A percentile compares a stretch with the other conserved stretches of the same genome.
Conservation (phyloP, 805 yeast genomes). For the Danielia oregonensis region DNA sequence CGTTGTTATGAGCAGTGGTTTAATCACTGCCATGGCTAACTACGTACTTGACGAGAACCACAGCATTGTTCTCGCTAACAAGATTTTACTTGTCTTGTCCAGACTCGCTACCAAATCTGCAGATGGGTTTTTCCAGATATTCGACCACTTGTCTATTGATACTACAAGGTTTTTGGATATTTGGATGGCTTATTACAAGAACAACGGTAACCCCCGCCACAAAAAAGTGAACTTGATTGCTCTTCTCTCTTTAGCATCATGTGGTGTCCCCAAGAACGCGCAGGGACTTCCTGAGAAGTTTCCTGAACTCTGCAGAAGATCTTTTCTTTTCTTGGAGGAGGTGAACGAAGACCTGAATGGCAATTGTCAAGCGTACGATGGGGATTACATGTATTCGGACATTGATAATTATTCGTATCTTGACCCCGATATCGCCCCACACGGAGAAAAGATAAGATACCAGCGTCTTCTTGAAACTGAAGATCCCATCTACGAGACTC, state of each 20-base stretch:
- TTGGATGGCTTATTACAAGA: conserved; percentile 42
- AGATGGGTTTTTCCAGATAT: conserved; percentile 29
- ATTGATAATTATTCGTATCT: conserved; percentile 39
- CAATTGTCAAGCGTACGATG: conserved; percentile 32
- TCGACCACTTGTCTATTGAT: conserved; percentile 28
- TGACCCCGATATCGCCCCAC: conserved; percentile 39
- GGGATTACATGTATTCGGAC: conserved; percentile 37
- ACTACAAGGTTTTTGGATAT: conserved; percentile 19
- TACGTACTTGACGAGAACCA: conserved; percentile 42
- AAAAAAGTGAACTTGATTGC: conserved; percentile 69
- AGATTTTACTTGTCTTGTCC: conserved; percentile 33
- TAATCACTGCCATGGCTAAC: conserved; percentile 39
- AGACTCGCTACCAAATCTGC: conserved; percentile 35
- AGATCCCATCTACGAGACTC: conserved; percentile 41
- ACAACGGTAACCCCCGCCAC: conserved; percentile 70
- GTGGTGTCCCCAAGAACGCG: conserved; percentile 23
- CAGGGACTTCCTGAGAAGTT: conserved; percentile 16
- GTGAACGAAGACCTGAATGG: conserved; percentile 51
- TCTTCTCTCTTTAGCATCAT: conserved; percentile 46
- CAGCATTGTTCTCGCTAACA: conserved; percentile 37
- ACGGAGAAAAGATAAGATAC: conserved; percentile 41
- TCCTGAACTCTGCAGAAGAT: conserved; percentile 27
- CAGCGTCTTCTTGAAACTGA: conserved; percentile 23
- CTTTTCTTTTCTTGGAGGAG: conserved; percentile 62
- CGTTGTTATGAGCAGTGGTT: conserved; percentile 40